Evolutionary conservation across 2,329 filamentous ascomycete species (phyloP), one percentile per base, ranked within the genome.

Genomic region (Nannizziopsis barbatae): DNA sequence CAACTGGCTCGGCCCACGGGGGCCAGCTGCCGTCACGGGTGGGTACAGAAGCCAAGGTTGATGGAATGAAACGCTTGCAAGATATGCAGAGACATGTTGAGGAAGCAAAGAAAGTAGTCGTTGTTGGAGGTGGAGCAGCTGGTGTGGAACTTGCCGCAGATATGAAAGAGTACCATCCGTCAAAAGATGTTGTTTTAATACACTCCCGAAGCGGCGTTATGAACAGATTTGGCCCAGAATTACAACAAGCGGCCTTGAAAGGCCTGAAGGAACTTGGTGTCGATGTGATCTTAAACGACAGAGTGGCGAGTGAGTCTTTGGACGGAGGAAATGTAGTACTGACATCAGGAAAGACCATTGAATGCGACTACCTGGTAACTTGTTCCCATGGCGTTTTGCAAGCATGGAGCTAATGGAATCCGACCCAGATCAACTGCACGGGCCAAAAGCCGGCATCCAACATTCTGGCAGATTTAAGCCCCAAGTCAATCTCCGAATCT

Each of bases 91-190:
- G 56, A 0, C 61, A 61, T 2, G 71, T 80, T 43, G 64, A 65
- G 36, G 54, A 57, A 0, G 69, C 74, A 1, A 58, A 73, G 45
- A 67, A 59, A 22, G 71, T 75, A 51, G 69, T 72, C 5, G 64
- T 43, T 52, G 31, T 52, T 53, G 42, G 51, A 51, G 36, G 54
- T 53, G 49, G 83, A 45, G 86, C 85, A 4, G 85, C 89, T 1
- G 86, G 86, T 7, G 81, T 89, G 47, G 85, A 90, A 62, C 86
- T 90, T 74, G 84, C 86, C 0, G 79, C 83, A 1, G 85, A 92
- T 67, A 70, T 89, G 46, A 89, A 88, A 65, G 63, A 76, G 41
- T 68, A 80, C 20, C 74, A 81, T 52, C 84, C 86, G 0, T 58
- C 75, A 10, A 68, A 79, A 47, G 75, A 75, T 37, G 81, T 90